These are phyloP conservation scores for Carallia brachiata DNA, from an alignment of 345 rosid species.

Conservation along the genomic window DNA sequence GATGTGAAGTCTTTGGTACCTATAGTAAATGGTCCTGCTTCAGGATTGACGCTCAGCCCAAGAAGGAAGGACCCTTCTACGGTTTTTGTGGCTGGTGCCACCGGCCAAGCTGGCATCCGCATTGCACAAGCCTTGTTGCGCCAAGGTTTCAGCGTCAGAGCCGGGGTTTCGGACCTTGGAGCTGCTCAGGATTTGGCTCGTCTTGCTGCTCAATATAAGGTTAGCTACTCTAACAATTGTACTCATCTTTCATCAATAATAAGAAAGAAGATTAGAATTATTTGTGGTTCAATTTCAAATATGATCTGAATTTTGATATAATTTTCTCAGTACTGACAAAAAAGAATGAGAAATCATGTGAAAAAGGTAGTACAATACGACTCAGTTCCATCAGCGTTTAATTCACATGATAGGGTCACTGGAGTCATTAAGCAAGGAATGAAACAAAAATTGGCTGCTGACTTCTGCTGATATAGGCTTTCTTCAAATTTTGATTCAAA, in stretches of 20 bases:
- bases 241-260: neutral
- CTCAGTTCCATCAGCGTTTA: no score
- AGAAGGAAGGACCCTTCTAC: conserved; percentile 78
- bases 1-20: conserved; percentile 68
- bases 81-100: conserved; percentile 89
- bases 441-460: no score
- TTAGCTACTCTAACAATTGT: conserved; percentile 20
- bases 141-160: conserved; percentile 79
- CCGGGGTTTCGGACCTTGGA: conserved; percentile 80
- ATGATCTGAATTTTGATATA: no score
- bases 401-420: no score
- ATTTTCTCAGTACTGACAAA: no score
- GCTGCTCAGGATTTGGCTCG: conserved; percentile 91
- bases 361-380: no score
- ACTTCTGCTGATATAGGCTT: no score
- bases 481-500: no score
- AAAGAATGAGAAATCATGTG: no score
- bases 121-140: conserved; percentile 70
- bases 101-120: conserved; percentile 87
- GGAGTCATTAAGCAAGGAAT: no score
- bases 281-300: no score
- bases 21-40: conserved; percentile 40
- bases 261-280: neutral
- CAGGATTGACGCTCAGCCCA: conserved; percentile 52
- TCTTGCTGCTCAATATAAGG: conserved; percentile 81